Conservation (phyloP, 2,329 filamentous ascomycete genomes). For the Neoascochyta sp. region DNA sequence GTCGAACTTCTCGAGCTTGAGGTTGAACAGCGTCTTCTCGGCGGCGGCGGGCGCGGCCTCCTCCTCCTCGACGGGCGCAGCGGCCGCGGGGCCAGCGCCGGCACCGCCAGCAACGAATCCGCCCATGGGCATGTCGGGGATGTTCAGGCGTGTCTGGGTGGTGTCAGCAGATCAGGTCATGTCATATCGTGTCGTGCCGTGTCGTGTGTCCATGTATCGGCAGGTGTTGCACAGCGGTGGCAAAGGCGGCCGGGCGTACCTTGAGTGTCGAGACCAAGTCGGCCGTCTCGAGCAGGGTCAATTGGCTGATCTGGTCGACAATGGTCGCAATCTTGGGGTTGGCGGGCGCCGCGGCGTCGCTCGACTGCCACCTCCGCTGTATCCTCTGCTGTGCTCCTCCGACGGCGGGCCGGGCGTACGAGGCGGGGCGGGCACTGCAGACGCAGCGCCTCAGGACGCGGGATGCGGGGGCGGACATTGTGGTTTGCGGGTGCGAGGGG, state of each 20-base stretch:
- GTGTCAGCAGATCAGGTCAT: conserved; percentile 2
- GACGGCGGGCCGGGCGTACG: conserved; percentile 30
- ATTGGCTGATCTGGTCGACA: conserved; percentile 97
- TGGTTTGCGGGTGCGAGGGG: conserved; percentile 17
- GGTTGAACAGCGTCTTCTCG: conserved; percentile 94
- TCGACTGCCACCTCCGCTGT: conserved; percentile 80
- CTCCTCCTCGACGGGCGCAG: conserved; percentile 68
- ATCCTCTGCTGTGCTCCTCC: conserved; percentile 36
- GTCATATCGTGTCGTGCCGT: neutral
- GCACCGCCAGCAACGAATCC: conserved; percentile 74
- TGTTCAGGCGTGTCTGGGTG: conserved; percentile 81
- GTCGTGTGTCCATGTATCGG: neutral
- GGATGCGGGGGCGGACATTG: conserved; percentile 46
- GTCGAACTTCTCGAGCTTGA: conserved; percentile 91
- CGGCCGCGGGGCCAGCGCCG: conserved; percentile 53
- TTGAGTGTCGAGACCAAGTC: conserved; percentile 93
- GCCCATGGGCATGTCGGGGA: conserved; percentile 93
- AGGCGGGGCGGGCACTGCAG: conserved; percentile 30
- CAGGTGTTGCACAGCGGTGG: neutral
- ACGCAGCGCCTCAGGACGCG: conserved; percentile 45
- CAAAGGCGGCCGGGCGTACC: conserved; percentile 51
- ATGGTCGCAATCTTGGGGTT: conserved; percentile 94
- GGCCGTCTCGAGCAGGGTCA: conserved; percentile 95
- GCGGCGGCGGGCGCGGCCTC: conserved; percentile 84
- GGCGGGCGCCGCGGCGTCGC: conserved; percentile 57